These are phyloP conservation scores for Boletus reticulatus DNA, from an alignment of 768 basidiomycete genomes.

Conservation along the genomic window DNA sequence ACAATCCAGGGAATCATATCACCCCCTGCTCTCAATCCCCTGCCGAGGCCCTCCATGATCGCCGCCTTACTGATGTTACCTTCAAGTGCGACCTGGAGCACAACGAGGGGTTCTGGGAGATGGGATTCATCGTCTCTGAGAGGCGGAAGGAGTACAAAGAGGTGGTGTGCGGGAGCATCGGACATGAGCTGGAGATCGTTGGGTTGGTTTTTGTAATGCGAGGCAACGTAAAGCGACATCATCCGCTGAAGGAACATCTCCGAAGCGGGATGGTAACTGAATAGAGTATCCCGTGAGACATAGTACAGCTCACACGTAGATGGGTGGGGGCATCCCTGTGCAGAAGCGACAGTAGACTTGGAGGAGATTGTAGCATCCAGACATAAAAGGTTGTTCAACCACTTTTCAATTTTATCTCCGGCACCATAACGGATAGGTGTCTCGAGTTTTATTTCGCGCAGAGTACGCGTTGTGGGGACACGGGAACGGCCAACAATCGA, in stretches of 20 bases:
- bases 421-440: conserved; percentile 91
- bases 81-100: conserved; percentile 94
- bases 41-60: conserved; percentile 81
- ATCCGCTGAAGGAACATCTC: conserved; percentile 97
- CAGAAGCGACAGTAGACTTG: conserved; percentile 35
- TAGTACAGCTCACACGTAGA: conserved; percentile 93
- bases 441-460: conserved; percentile 93
- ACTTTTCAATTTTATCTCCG: conserved; percentile 89
- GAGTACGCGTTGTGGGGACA: conserved; percentile 60
- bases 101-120: conserved; percentile 93
- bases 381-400: conserved; percentile 89
- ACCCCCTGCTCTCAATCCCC: conserved; percentile 84
- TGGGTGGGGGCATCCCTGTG: conserved; percentile 91
- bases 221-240: conserved; percentile 97
- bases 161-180: conserved; percentile 94
- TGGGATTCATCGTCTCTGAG: conserved; percentile 87
- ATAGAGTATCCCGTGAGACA: conserved; percentile 93
- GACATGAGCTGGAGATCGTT: conserved; percentile 98
- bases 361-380: conserved; percentile 77
- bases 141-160: conserved; percentile 94
- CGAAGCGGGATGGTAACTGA: conserved; percentile 96
- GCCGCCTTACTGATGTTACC: conserved; percentile 84
- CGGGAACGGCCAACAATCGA: conserved; percentile 46
- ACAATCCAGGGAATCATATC: conserved; percentile 99
- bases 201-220: conserved; percentile 98